Percentiles rank a stretch among this genome's conserved stretches.
Evolutionary conservation across 1,284 basidiomycete genomes (phyloP).

Genomic region (Malassezia slooffiae): DNA sequence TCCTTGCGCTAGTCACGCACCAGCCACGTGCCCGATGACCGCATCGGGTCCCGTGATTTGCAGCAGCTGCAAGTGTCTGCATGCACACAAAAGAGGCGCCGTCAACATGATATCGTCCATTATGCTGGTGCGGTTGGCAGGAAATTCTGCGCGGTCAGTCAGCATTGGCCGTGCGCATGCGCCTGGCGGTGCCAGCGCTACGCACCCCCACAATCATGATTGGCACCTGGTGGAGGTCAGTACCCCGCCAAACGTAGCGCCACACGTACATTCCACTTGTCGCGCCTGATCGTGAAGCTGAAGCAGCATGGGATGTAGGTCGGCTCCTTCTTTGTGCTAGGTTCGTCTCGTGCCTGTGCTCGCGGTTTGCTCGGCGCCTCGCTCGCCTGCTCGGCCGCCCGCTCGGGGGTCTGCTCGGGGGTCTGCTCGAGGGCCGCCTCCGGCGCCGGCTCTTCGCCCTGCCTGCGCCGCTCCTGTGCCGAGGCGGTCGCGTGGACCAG

Average conservation of each 20-base stretch:
- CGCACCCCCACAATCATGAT: conserved; percentile 22
- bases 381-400: background rate
- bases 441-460: conserved; percentile 6
- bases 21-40: too few relatives aligned
- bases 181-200: background rate
- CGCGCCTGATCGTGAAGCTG: conserved; percentile 82
- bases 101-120: too few relatives aligned
- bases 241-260: background rate
- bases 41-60: too few relatives aligned
- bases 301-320: conserved; percentile 79
- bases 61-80: too few relatives aligned
- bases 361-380: background rate
- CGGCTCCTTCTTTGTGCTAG: conserved; percentile 35
- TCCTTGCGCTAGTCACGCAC: too few relatives aligned
- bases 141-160: conserved; percentile 14
- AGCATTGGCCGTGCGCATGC: background rate
- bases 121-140: conserved; percentile 29
- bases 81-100: too few relatives aligned
- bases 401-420: background rate
- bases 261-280: conserved; percentile 49
- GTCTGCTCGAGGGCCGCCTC: background rate
- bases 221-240: conserved; percentile 5
- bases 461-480: background rate
- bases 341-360: background rate
- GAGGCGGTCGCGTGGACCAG: conserved; percentile 12